phyloP scores from a whole-genome alignment of 495 filamentous ascomycete genomes.

The Physcia stellaris region DNA sequence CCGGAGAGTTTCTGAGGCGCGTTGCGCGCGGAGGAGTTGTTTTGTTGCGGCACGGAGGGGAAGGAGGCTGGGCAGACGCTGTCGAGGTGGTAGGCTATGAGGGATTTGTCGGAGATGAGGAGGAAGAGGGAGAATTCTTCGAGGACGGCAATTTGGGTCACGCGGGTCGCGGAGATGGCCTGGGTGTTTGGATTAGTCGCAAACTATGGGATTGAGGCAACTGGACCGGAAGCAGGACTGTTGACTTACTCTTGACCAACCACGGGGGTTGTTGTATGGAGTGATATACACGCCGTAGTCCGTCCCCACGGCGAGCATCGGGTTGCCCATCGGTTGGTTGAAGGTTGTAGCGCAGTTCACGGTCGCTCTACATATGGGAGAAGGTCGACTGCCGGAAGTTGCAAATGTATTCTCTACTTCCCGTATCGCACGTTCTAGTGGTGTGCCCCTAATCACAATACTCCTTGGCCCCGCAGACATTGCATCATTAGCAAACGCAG shows the following conservation, averaged over 20 bases:
- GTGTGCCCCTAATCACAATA: constrained; percentile 70
- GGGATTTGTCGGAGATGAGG: constrained; percentile 75
- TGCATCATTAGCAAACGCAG: constrained; percentile 77
- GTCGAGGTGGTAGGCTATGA: constrained; percentile 92
- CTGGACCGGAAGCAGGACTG: no score
- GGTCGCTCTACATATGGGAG: constrained; percentile 62
- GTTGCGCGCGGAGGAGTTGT: constrained; percentile 31
- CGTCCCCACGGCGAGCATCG: constrained; percentile 89
- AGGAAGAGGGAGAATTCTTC: constrained; percentile 92
- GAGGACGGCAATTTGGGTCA: constrained; percentile 87
- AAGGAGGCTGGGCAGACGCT: constrained; percentile 63
- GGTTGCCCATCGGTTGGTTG: constrained; percentile 58
- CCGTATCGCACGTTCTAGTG: constrained; percentile 76
- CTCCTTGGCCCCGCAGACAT: constrained; percentile 34
- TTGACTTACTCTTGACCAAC: constrained; percentile 64
- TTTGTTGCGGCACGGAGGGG: constrained; percentile 33
- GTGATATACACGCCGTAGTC: constrained; percentile 88
- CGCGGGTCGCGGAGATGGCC: constrained; percentile 58
- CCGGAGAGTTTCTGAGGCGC: constrained; percentile 87
- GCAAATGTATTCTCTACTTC: constrained; percentile 72
- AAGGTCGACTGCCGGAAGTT: constrained; percentile 45
- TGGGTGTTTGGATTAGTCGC: no score
- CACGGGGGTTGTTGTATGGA: constrained; percentile 70
- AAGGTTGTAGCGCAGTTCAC: constrained; percentile 94
- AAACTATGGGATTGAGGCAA: no score